Evolutionary conservation across 2,329 filamentous ascomycete genomes (phyloP).

Genomic region (Rhytidhysteron rufulum): DNA sequence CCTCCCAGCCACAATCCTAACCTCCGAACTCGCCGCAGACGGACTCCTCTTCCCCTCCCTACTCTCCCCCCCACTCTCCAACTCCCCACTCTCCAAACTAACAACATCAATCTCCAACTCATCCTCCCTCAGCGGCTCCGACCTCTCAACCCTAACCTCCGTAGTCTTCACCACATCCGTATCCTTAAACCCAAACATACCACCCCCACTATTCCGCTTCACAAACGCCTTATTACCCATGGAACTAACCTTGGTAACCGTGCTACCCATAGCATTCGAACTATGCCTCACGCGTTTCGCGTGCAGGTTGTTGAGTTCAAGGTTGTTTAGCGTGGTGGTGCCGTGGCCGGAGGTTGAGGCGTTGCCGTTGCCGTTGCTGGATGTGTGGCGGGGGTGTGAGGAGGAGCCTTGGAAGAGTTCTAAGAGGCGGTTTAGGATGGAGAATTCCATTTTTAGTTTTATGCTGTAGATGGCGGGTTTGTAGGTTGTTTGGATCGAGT

Average conservation of each 20-base stretch:
- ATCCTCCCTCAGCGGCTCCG: no score
- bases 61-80: no score
- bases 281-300: not conserved
- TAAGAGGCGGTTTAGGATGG: constrained; percentile 41
- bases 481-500: constrained; percentile 23
- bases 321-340: not conserved
- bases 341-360: no score
- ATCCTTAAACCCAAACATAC: not conserved
- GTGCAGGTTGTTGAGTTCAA: not conserved
- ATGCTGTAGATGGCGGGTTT: constrained; percentile 40
- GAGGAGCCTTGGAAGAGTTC: not conserved
- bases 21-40: no score
- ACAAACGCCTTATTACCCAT: not conserved
- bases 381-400: no score
- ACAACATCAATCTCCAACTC: no score
- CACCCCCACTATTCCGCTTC: not conserved
- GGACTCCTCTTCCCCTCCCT: no score
- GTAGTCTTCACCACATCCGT: not conserved
- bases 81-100: no score
- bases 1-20: no score
- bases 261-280: not conserved
- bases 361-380: no score
- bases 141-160: not conserved
- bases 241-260: not conserved
- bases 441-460: constrained; percentile 52